A percentile compares a stretch with the other conserved stretches of the same genome.
phyloP scores from a whole-genome alignment of 75 land plant genomes.

The Selaginella tamariscina region DNA sequence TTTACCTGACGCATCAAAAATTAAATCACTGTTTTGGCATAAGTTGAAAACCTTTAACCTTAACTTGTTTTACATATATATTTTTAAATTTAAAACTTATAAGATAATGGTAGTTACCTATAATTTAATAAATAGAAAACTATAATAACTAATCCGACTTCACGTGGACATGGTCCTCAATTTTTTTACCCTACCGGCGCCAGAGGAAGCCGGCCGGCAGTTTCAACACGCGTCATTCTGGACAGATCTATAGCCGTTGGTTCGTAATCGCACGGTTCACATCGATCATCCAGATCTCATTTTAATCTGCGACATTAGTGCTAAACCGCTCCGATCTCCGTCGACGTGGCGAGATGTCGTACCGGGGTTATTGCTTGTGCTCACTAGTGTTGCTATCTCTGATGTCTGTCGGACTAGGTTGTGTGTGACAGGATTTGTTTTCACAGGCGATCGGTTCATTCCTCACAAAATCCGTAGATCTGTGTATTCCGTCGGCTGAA shows the following conservation, averaged over 20 bases:
- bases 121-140: no score
- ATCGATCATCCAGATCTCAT: background rate
- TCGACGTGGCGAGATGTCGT: background rate
- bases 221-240: background rate
- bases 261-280: background rate
- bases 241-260: slow-evolving; percentile 4
- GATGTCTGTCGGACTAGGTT: background rate
- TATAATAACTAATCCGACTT: background rate
- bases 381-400: background rate
- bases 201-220: background rate
- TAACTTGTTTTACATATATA: no score
- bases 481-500: no score
- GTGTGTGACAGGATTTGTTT: background rate
- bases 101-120: no score
- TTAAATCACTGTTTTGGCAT: no score
- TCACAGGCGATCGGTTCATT: background rate
- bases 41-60: no score
- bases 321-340: background rate
- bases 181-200: no score
- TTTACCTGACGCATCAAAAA: no score
- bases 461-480: background rate
- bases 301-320: background rate
- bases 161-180: background rate
- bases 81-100: no score
- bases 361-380: background rate